Base-by-base conservation (phyloP, 2,329 filamentous ascomycete genomes). In the Plectosphaerella sp. region DNA sequence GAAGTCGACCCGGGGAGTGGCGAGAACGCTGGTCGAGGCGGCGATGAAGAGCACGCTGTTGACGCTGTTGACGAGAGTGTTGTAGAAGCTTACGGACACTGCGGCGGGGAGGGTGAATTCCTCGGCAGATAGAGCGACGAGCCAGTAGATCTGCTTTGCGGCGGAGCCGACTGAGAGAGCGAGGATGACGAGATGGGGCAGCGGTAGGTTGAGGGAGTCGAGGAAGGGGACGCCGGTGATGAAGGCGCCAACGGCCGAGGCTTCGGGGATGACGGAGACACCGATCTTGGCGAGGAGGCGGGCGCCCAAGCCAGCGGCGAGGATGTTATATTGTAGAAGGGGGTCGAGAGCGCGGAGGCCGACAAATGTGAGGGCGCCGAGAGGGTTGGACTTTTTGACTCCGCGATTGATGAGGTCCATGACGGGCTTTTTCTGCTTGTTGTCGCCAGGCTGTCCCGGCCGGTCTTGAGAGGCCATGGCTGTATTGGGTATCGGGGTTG, bases 101-200 rank as follows among this genome's bases (percentile, higher is more conserved):
- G 80, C 79, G 3, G 66, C 63, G 1, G 45, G 20, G 0, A 73
- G 66, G 1, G 68, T 68, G 65, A 85, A 77, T 12, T 76, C 71
- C 57, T 84, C 79, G 46, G 73, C 66, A 16, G 72, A 74, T 3
- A 81, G 63, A 24, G 58, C 59, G 2, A 70, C 60, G 14, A 77
- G 66, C 77, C 79, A 82, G 64, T 77, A 76, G 59, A 78, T 75
- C 54, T 86, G 82, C 68, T 85, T 85, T 25, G 76, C 52, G 22
- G 73, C 69, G 39, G 71, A 73, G 50, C 76, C 82, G 42, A 72
- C 66, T 20, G 76, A 70, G 77, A 85, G 82, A 50, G 65, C 67
- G 6, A 84, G 63, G 9, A 85, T 65, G 45, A 82, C 67, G 9
- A 75, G 65, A 24, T 76, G 69, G 57, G 78, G 76, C 0, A 73